Evolutionary conservation across 2,329 filamentous ascomycete genomes (phyloP), one percentile per base, ranked within the genome.

Genomic region (Drechslerella coelobrocha): DNA sequence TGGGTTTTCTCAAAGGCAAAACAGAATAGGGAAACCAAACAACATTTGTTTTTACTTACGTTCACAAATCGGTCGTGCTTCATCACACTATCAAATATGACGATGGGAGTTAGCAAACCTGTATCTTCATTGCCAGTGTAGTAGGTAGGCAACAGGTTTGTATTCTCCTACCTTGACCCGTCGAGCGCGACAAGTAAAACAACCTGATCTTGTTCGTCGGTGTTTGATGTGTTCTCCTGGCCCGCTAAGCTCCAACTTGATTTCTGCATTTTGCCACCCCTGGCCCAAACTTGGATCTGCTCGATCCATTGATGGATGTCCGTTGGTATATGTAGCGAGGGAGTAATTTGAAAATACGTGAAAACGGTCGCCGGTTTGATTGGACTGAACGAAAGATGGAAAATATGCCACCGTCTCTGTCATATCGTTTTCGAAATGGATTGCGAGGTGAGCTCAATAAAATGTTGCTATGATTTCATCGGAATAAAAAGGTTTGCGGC

Each of bases 141-240:
- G 51, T 27, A 5, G 21, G 41, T 8, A 5, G 6, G 41, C 10
- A 45, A 17, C 6, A 17, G n/a, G 21, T 8, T 45, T 8, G 41
- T 10, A 23, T 4, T 26, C 7, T 26, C 31, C 73, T 81, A 87
- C 86, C 83, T 89, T 97, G 55, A 97, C 92, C 78, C 94, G 86
- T 74, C 94, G 86, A 76, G 88, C 88, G 68, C 94, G 86, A 79
- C 94, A 99, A 50, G 92, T 97, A 77, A 86, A 97, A 80, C 94
- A 99, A 26, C 94, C 94, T 73, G 92, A 97, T 75, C 94, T 85
- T 45, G 94, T 97, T 75, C 94, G 87, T 72, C 92, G 89, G 78
- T 97, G 93, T 79, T 97, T 97, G 74, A 95, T 89, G 76, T 89
- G 88, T 72, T 95, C 90, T 51, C 81, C 73, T 9, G 66, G 37